Evolutionary conservation across 768 basidiomycete species (phyloP).

Genomic region (Hericium erinaceus): DNA sequence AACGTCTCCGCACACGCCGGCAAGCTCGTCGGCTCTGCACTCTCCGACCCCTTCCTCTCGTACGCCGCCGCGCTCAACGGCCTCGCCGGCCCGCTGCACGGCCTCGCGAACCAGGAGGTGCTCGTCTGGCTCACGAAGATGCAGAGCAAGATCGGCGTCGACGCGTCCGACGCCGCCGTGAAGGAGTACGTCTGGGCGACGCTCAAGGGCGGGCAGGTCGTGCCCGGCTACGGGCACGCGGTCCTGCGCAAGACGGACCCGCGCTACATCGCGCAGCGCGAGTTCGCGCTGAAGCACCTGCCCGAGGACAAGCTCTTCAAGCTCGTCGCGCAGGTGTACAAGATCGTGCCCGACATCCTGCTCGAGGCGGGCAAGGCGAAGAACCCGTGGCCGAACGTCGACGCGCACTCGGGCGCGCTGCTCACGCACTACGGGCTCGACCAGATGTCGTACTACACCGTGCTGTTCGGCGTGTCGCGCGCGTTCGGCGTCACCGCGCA

Average conservation of each 20-base stretch:
- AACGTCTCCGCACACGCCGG: constrained; percentile 96
- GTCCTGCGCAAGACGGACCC: constrained; percentile 89
- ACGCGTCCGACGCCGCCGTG: constrained; percentile 79
- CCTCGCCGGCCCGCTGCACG: constrained; percentile 94
- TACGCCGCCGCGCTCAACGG: constrained; percentile 91
- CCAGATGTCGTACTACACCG: constrained; percentile 96
- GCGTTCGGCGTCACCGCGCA: constrained; percentile 86
- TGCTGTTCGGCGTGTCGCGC: constrained; percentile 94
- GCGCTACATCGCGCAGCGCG: constrained; percentile 83
- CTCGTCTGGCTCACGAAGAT: constrained; percentile 91
- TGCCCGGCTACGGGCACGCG: constrained; percentile 87
- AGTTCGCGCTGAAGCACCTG: constrained; percentile 80
- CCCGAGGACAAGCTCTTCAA: constrained; percentile 88
- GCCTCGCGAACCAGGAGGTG: constrained; percentile 96
- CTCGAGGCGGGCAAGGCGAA: constrained; percentile 88
- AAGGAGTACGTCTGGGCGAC: constrained; percentile 94
- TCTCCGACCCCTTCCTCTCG: constrained; percentile 95
- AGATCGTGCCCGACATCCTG: constrained; percentile 83
- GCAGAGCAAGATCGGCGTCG: constrained; percentile 81
- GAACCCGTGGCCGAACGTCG: constrained; percentile 96
- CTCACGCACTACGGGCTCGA: constrained; percentile 78
- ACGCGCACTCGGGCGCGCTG: constrained; percentile 90
- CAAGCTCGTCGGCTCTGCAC: constrained; percentile 88
- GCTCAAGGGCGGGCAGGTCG: constrained; percentile 86
- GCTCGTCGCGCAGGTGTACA: constrained; percentile 84